Base-by-base conservation (phyloP, 495 filamentous ascomycete genomes). In the Penicillium daleae region DNA sequence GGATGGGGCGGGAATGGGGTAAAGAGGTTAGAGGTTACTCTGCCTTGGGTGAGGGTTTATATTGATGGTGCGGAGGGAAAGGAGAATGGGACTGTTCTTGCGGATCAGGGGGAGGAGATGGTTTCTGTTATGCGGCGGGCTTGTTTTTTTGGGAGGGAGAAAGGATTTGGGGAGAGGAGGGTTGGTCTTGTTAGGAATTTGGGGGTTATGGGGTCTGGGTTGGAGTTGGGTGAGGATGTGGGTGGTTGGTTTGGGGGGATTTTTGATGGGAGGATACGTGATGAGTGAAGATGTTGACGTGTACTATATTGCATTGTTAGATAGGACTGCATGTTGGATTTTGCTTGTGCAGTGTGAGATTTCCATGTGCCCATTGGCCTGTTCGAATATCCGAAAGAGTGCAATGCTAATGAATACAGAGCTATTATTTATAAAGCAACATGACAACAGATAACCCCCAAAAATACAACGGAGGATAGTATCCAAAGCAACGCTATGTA, bases 111-210 rank as follows among this genome's bases (percentile, higher is more conserved):
- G 7, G 63, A 67, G 31, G 77, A 79, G 40, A 79, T 80, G 76
- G 73, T 76, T 0, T 73, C 72, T 63, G 66, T 67, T 22, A 74
- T 80, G 77, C 73, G 69, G 3, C 60, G 71, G 32, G 77, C 78
- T 4, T 80, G 78, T 59, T 79, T 80, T 55, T 80, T 69, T 67
- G 78, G 74, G 7, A 59, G 66, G 15, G 76, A 79, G 56, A 78
- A 72, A 42, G 72, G 74, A 0, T 66, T 73, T 52, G 74, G 65
- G 2, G 73, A 78, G 55, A 54, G 69, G 26, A 71, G 71, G 33
- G 78, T 78, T 19, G 65, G 5, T 52, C 65, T 40, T 53, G 71
- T 10, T 62, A 64, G 13, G 53, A 21, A 29, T 42, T 49, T 7
- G 24, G 55, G 51, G 44, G n/a, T n/a, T n/a, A n/a, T n/a, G 40